A percentile compares a stretch with the other conserved stretches of the same genome.
phyloP scores from a whole-genome alignment of 2,329 filamentous ascomycete genomes.

The Claviceps maximensis region DNA sequence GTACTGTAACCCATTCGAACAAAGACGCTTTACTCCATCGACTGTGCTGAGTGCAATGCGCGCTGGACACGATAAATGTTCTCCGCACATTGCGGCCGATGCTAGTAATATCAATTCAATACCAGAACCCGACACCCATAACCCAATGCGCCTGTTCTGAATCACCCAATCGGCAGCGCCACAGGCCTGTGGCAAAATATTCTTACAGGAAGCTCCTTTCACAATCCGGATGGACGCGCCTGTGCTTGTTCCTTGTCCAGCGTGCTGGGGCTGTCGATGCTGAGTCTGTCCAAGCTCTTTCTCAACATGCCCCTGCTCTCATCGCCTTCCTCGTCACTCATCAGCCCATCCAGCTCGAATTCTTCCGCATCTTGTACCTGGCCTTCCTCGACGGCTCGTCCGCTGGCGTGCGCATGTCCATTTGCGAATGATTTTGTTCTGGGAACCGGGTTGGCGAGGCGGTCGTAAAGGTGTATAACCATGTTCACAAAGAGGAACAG shows the following conservation, averaged over 20 bases:
- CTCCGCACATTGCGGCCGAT: neutral
- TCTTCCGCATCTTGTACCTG: conserved; percentile 72
- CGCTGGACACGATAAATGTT: neutral
- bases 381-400: conserved; percentile 31
- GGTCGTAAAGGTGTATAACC: conserved; percentile 72
- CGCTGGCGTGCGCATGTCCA: conserved; percentile 21
- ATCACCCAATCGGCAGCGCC: neutral
- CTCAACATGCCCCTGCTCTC: conserved; percentile 27
- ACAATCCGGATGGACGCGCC: conserved; percentile 9
- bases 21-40: neutral
- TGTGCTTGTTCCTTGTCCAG: conserved; percentile 20
- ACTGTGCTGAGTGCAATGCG: neutral
- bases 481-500: conserved; percentile 85
- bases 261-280: conserved; percentile 29
- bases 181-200: neutral
- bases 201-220: neutral
- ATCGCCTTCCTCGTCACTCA: conserved; percentile 75
- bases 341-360: conserved; percentile 83
- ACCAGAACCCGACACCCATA: neutral
- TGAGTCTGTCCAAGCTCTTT: conserved; percentile 16
- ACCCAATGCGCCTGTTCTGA: neutral
- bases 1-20: neutral
- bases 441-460: conserved; percentile 29
- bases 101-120: neutral
- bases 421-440: conserved; percentile 24